Conservation (phyloP, 2,329 filamentous ascomycete species). For the Fusarium globosum region DNA sequence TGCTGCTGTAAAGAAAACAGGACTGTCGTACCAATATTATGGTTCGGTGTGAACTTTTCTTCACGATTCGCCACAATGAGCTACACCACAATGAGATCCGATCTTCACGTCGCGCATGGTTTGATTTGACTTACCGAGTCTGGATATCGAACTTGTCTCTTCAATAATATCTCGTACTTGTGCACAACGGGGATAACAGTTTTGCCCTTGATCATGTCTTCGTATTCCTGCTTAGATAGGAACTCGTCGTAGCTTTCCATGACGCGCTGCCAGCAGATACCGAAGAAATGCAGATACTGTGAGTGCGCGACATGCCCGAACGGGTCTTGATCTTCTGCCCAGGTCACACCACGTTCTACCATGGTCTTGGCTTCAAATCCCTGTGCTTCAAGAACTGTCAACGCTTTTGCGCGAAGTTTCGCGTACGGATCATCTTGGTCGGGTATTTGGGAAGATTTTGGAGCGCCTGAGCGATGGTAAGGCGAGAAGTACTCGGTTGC, state of each 20-base stretch:
- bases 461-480: background rate
- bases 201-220: background rate
- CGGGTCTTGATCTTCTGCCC: background rate
- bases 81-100: background rate
- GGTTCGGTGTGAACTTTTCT: background rate
- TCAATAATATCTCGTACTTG: background rate
- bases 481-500: background rate
- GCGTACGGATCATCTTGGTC: background rate
- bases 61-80: background rate
- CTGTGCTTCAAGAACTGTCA: background rate
- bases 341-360: background rate
- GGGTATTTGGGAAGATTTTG: background rate
- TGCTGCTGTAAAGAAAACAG: background rate
- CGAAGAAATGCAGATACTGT: background rate
- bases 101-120: too few species aligned
- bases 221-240: background rate
- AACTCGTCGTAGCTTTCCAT: background rate
- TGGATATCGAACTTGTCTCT: background rate
- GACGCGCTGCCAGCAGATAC: background rate
- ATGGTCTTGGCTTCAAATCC: background rate
- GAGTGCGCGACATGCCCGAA: background rate
- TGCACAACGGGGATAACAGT: background rate
- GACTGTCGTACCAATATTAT: background rate
- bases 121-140: background rate
- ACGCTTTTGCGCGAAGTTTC: background rate